A percentile compares a stretch with the other conserved stretches of the same genome.
Conservation (phyloP, 2,329 filamentous ascomycete species). For the Aureobasidium melanogenum region DNA sequence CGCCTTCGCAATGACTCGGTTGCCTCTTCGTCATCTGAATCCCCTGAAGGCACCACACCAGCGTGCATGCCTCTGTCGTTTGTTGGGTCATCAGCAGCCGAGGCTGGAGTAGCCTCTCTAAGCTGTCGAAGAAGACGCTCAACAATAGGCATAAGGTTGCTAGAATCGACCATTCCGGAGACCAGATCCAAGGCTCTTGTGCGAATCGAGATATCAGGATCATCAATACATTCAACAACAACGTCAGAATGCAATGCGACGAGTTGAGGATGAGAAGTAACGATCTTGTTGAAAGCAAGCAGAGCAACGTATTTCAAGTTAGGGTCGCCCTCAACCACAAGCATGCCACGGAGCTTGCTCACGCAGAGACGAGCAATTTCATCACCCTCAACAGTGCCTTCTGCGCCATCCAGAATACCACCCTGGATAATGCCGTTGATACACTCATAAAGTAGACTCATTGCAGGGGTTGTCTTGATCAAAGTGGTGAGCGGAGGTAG, state of each 20-base stretch:
- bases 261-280: slow-evolving; percentile 74
- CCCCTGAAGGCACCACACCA: slow-evolving; percentile 40
- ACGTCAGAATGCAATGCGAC: slow-evolving; percentile 93
- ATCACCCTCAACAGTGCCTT: slow-evolving; percentile 72
- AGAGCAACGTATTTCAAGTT: slow-evolving; percentile 97
- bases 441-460: slow-evolving; percentile 97
- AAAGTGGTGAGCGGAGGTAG: slow-evolving; percentile 84
- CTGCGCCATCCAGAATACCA: slow-evolving; percentile 77
- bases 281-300: slow-evolving; percentile 91
- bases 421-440: slow-evolving; percentile 98
- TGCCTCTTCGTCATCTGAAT: slow-evolving; percentile 51
- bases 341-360: slow-evolving; percentile 85
- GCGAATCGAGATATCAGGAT: slow-evolving; percentile 89
- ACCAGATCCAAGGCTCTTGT: slow-evolving; percentile 87
- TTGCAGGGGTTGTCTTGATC: slow-evolving; percentile 88
- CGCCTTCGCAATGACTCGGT: slow-evolving; percentile 45
- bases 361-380: slow-evolving; percentile 91
- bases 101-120: slow-evolving; percentile 51
- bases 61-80: slow-evolving; percentile 38
- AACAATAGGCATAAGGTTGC: slow-evolving; percentile 77
- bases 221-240: slow-evolving; percentile 92
- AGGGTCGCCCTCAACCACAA: slow-evolving; percentile 84
- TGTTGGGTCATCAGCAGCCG: slow-evolving; percentile 35
- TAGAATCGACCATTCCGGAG: slow-evolving; percentile 83
- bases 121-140: slow-evolving; percentile 82